Evolutionary conservation across 192 early-diverging fungal species (phyloP).

Genomic region (Rhizophlyctis rosea): DNA sequence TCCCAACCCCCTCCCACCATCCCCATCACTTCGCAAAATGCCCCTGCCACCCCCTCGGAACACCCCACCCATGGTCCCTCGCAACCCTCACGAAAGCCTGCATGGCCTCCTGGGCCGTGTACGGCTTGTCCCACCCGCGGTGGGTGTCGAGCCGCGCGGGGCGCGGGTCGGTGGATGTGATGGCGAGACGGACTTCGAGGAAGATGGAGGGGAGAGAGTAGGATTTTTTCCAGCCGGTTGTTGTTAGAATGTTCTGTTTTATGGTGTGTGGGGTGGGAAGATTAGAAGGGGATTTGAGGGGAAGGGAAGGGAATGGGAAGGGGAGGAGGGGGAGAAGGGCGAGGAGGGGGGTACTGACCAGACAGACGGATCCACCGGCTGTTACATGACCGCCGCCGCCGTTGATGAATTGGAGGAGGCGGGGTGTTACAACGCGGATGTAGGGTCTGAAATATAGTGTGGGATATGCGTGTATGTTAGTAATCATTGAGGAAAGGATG

Average conservation of each 20-base stretch:
- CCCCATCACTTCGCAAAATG: conserved; percentile 9
- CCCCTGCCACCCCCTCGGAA: conserved; percentile 17
- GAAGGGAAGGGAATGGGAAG: no score
- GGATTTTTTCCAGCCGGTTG: conserved; percentile 32
- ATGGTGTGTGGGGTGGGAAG: no score
- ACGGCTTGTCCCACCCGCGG: conserved; percentile 28
- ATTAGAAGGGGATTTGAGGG: no score
- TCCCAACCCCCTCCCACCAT: no score
- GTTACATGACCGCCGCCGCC: conserved; percentile 49
- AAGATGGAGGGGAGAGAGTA: conserved; percentile 36
- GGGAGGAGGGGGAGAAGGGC: no score
- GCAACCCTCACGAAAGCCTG: conserved; percentile 36
- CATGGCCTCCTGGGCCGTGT: conserved; percentile 36
- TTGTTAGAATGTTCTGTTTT: conserved; percentile 39
- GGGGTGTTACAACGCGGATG: conserved; percentile 37
- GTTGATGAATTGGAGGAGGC: conserved; percentile 36
- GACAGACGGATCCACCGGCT: conserved; percentile 40
- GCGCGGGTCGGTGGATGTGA: conserved; percentile 32
- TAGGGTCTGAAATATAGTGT: conserved; percentile 32
- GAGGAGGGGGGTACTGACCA: no score
- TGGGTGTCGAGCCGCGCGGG: conserved; percentile 42
- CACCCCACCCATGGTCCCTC: conserved; percentile 36
- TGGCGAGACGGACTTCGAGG: conserved; percentile 31
- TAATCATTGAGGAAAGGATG: neutral
- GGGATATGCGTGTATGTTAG: neutral